Evolutionary conservation across 768 basidiomycete genomes (phyloP), one percentile per base, ranked within the genome.

Genomic region (Mycena alexandri): DNA sequence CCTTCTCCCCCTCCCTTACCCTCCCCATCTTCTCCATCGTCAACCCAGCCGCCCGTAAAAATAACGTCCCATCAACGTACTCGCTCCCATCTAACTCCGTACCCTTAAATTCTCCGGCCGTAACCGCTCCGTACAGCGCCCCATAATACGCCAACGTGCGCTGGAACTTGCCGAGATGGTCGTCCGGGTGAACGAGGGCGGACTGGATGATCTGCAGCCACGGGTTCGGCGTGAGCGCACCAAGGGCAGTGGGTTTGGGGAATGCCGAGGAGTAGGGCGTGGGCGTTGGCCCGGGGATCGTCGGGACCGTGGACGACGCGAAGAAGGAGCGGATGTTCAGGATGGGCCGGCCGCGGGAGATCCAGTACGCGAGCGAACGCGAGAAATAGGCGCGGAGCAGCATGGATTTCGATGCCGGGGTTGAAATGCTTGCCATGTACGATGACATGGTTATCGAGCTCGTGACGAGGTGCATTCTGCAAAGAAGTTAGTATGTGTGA

Each of bases 401-500:
- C 14, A 69, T 25, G 2, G 66, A 68, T 61, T 68, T 68, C 25
- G 54, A 56, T 22, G 57, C n/a, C 22, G 70, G 62, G 51, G 55
- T 48, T 51, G 65, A 21, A 33, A 71, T 22, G 57, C 24, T 17
- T 13, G 62, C 70, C 57, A 68, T 64, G 62, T 67, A 64, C 25
- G 70, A 67, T 17, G 66, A 34, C 24, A 70, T 11, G 34, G 60
- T 65, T 44, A 70, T 47, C 29, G 65, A 56, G 5, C 90, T 90
- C 0, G 91, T 93, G 43, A 92, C 84, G 2, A 89, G 77, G 69
- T 88, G 92, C 79, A 90, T 87, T 16, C 90, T 92, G 43, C 5
- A 43, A 17, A 55, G 36, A 17, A 52, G 53, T 56, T 43, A 53
- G 41, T 38, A 17, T 44, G 22, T 12, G 59, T 46, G 16, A 10